These are phyloP conservation scores for Galerina sulciceps DNA, from an alignment of 768 basidiomycete species.

Conservation along the genomic window DNA sequence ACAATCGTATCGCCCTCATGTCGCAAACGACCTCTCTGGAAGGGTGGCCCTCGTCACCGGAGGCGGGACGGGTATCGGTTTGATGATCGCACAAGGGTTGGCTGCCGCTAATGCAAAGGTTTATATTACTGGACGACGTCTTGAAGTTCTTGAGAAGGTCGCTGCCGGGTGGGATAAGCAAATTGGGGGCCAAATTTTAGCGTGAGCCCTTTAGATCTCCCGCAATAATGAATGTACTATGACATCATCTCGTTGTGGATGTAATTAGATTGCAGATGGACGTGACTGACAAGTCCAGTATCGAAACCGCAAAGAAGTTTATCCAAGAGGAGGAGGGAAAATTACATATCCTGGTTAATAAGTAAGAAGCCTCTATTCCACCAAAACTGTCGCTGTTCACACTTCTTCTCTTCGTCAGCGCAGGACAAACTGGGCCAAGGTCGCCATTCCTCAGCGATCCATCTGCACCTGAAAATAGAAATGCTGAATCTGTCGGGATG, in stretches of 20 bases:
- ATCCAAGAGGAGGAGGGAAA: conserved; percentile 67
- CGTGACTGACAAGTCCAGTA: conserved; percentile 71
- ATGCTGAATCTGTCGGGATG: conserved; percentile 67
- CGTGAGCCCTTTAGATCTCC: conserved; percentile 43
- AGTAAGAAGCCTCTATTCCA: conserved; percentile 46
- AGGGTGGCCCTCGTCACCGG: conserved; percentile 60
- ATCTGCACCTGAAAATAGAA: conserved; percentile 59
- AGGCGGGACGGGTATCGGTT: conserved; percentile 56
- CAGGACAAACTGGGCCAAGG: conserved; percentile 72
- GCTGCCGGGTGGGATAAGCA: conserved; percentile 49
- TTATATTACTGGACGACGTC: conserved; percentile 76
- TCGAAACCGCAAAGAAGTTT: conserved; percentile 53
- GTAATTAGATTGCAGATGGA: conserved; percentile 65
- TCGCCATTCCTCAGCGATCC: conserved; percentile 62
- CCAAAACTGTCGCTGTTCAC: not conserved
- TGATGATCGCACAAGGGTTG: conserved; percentile 74
- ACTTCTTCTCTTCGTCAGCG: conserved; percentile 42
- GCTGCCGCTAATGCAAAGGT: conserved; percentile 81
- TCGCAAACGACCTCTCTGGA: conserved; percentile 57
- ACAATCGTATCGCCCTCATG: conserved; percentile 34
- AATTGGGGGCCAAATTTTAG: conserved; percentile 57
- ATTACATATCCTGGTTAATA: conserved; percentile 82
- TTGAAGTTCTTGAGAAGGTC: conserved; percentile 64
- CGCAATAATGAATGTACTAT: conserved; percentile 1
- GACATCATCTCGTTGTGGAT: not conserved